Evolutionary conservation across 2,329 filamentous ascomycete genomes (phyloP).

Genomic region (Ceratocystis destructans): DNA sequence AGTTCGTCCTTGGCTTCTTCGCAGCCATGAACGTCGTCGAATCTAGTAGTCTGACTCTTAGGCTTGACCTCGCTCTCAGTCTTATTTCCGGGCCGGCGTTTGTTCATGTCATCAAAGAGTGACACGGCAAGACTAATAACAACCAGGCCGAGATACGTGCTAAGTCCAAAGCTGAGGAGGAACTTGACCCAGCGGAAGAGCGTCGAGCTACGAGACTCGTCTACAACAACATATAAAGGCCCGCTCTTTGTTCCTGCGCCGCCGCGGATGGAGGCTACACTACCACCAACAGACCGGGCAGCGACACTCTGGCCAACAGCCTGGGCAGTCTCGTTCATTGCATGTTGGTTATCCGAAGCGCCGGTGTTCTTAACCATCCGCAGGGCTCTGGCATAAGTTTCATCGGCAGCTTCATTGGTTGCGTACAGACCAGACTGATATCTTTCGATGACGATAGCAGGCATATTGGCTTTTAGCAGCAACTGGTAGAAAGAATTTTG

Average conservation of each 20-base stretch:
- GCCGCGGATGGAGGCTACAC: conserved; percentile 41
- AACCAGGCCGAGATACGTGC: conserved; percentile 67
- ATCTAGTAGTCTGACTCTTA: conserved; percentile 81
- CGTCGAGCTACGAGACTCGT: conserved; percentile 65
- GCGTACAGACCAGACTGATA: conserved; percentile 80
- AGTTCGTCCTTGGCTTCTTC: conserved; percentile 98
- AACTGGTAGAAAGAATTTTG: conserved; percentile 93
- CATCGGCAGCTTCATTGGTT: conserved; percentile 61
- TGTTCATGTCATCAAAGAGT: conserved; percentile 55
- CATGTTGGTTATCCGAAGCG: conserved; percentile 22
- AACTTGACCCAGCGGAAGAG: conserved; percentile 92
- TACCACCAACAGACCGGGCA: conserved; percentile 53
- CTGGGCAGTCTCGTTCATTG: conserved; percentile 42
- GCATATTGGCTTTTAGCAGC: conserved; percentile 81
- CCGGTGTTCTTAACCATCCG: conserved; percentile 20
- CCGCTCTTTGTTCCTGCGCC: conserved; percentile 63
- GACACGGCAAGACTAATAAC: conserved; percentile 62
- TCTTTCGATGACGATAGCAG: conserved; percentile 78
- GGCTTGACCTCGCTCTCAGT: conserved; percentile 77
- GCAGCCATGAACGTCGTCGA: conserved; percentile 89
- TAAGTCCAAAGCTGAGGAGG: conserved; percentile 59
- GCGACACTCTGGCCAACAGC: conserved; percentile 72
- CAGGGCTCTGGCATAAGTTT: conserved; percentile 46
- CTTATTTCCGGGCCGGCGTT: conserved; percentile 55
- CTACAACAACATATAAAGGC: conserved; percentile 90